These are phyloP conservation scores for Apophysomyces variabilis DNA, from an alignment of 371 early-diverging fungal species.

Conservation along the genomic window DNA sequence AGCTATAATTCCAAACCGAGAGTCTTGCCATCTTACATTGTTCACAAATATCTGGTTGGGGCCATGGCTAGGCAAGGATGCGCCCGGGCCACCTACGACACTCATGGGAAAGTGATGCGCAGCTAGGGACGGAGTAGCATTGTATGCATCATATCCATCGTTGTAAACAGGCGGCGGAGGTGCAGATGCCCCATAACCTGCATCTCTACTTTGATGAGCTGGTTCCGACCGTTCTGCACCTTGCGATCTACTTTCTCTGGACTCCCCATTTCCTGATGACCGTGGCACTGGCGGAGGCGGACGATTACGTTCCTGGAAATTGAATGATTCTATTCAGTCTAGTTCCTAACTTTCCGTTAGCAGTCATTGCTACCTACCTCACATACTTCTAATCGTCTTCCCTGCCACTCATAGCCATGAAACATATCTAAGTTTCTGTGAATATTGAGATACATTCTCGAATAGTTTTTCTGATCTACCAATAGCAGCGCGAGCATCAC, in stretches of 20 bases:
- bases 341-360: neutral
- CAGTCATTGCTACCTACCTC: conserved; percentile 55
- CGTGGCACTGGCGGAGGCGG: conserved; percentile 24
- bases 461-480: conserved; percentile 45
- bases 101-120: conserved; percentile 23
- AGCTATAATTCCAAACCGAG: neutral
- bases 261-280: conserved; percentile 9
- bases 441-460: conserved; percentile 4
- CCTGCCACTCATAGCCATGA: conserved; percentile 80
- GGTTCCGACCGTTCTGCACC: neutral
- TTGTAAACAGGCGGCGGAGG: conserved; percentile 15
- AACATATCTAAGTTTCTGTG: conserved; percentile 60
- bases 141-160: conserved; percentile 3
- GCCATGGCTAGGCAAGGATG: conserved; percentile 44
- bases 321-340: neutral
- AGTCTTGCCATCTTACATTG: conserved; percentile 43
- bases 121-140: conserved; percentile 21
- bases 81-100: conserved; percentile 49
- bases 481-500: conserved; percentile 71
- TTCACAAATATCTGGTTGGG: conserved; percentile 62
- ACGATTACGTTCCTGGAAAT: conserved; percentile 20
- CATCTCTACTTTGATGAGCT: neutral
- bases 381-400: conserved; percentile 76
- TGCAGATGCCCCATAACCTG: conserved; percentile 19
- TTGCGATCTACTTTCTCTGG: conserved; percentile 6